Base-by-base conservation (phyloP, 148 eudicot genomes). In the Spergularia bocconei region DNA sequence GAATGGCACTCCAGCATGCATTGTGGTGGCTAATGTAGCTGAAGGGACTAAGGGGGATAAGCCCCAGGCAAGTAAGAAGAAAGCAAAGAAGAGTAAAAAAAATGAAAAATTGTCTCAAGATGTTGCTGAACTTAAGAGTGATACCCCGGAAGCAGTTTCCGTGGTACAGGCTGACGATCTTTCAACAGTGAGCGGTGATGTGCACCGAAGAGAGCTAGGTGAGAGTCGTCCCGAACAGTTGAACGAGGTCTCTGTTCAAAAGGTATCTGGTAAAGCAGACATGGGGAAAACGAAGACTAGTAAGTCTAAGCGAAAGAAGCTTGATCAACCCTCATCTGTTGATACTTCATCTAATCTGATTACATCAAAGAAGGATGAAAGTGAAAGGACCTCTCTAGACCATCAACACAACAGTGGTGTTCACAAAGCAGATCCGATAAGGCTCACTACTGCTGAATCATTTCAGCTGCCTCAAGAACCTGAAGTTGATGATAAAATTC, bases 351-450 rank as follows among this genome's bases (percentile, higher is more conserved):
- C 70, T 41, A 75, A 73, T 67, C 15, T 77, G 51, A 17, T 19
- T 23, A 51, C 78, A 58, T 63, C 77, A 14, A 14, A 53, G 58
- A 69, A 77, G 47, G 74, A 55, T 51, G 88, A 75, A 23, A 79
- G 69, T 44, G 82, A 74, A 61, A 79, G 63, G 56, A 76, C 77
- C 63, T 75, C 83, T 75, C 21, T 53, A 70, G 71, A 53, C 71
- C 71, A 64, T 63, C 70, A 68, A 70, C 50, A 54, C 77, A 63
- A 52, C 67, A 74, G 76, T 69, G 79, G 69, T 69, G 73, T 50
- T 50, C 58, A 5, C 8, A 17, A 65, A 65, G 68, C 71, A 33
- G 60, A 67, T 51, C 16, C 10, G 56, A 44, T 67, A 55, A 55
- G 44, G 57, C 15, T 15, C 41, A 79, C 59, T 47, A 69, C 77